Conservation (phyloP, 2,329 filamentous ascomycete genomes). For the Polytolypa hystricis region DNA sequence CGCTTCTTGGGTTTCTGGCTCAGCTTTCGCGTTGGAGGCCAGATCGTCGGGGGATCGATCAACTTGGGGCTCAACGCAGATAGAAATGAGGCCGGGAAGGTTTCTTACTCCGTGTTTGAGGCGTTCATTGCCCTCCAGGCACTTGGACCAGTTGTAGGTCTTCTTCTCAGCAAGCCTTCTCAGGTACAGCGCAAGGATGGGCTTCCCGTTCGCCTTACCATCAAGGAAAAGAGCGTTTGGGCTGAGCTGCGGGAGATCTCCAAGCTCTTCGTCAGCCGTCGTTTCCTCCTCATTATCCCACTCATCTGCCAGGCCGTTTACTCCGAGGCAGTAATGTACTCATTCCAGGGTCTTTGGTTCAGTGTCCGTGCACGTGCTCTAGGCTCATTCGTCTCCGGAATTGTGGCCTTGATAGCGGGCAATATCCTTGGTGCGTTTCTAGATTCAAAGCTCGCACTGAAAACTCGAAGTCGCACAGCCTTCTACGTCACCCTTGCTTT, state of each 20-base stretch:
- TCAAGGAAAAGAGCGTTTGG: constrained; percentile 20
- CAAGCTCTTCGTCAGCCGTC: constrained; percentile 46
- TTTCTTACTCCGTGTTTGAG: constrained; percentile 58
- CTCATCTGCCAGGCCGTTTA: constrained; percentile 63
- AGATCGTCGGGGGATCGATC: constrained; percentile 61
- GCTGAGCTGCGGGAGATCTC: constrained; percentile 27
- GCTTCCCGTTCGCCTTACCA: constrained; percentile 22
- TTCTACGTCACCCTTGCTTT: constrained; percentile 42
- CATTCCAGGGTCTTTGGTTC: constrained; percentile 58
- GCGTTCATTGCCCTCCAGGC: constrained; percentile 62
- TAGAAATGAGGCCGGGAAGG: constrained; percentile 47
- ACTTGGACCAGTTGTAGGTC: constrained; percentile 51
- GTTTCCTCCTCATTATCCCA: constrained; percentile 53
- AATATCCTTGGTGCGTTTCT: constrained; percentile 57
- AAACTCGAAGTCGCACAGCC: constrained; percentile 41
- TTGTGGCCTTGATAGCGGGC: constrained; percentile 54
- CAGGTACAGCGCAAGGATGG: constrained; percentile 36
- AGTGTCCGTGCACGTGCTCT: constrained; percentile 57
- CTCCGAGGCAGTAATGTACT: constrained; percentile 61
- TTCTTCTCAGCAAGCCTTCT: constrained; percentile 35
- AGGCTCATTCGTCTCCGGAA: constrained; percentile 58
- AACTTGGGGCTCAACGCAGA: constrained; percentile 56
- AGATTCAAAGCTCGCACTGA: constrained; percentile 46
- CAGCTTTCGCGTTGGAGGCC: constrained; percentile 48
- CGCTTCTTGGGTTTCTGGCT: constrained; percentile 60